Evolutionary conservation across 2,329 filamentous ascomycete species (phyloP).

Genomic region (Colletotrichum lindemuthianum): DNA sequence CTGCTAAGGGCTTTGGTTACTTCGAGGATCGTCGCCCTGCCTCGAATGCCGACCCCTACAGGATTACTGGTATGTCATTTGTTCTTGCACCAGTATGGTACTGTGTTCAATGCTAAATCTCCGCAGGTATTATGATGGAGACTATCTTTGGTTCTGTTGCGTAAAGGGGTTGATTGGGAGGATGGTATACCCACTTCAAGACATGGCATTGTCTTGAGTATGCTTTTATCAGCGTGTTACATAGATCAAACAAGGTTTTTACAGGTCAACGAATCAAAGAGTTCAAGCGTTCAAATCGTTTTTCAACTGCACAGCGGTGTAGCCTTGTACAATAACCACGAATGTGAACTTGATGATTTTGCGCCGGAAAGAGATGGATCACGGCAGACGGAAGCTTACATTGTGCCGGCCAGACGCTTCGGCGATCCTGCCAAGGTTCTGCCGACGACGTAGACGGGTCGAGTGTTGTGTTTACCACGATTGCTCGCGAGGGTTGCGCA

Average conservation of each 20-base stretch:
- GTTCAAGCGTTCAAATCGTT: slow-evolving; percentile 12
- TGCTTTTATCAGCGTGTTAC: slow-evolving; percentile 36
- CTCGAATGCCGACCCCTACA: slow-evolving; percentile 61
- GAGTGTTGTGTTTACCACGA: not conserved
- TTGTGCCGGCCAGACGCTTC: no score
- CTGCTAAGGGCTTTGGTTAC: slow-evolving; percentile 91
- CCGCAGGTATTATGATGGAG: slow-evolving; percentile 35
- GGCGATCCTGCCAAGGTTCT: no score
- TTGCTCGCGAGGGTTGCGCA: no score
- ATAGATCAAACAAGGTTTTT: slow-evolving; percentile 35
- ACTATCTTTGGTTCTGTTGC: slow-evolving; percentile 36
- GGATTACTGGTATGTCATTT: slow-evolving; percentile 33
- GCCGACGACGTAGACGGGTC: not conserved
- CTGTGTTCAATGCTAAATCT: not conserved
- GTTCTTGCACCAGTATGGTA: not conserved
- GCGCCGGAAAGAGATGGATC: no score
- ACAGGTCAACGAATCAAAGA: slow-evolving; percentile 32
- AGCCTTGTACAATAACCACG: not conserved
- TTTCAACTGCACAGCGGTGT: not conserved
- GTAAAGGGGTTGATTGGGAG: slow-evolving; percentile 28
- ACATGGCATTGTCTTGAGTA: slow-evolving; percentile 29
- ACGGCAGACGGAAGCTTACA: no score
- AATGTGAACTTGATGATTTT: not conserved
- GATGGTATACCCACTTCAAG: slow-evolving; percentile 35
- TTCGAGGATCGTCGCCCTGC: slow-evolving; percentile 88